Evolutionary conservation across 1,284 basidiomycete genomes (phyloP), one percentile per base, ranked within the genome.

Genomic region (Laetiporus sulphureus): DNA sequence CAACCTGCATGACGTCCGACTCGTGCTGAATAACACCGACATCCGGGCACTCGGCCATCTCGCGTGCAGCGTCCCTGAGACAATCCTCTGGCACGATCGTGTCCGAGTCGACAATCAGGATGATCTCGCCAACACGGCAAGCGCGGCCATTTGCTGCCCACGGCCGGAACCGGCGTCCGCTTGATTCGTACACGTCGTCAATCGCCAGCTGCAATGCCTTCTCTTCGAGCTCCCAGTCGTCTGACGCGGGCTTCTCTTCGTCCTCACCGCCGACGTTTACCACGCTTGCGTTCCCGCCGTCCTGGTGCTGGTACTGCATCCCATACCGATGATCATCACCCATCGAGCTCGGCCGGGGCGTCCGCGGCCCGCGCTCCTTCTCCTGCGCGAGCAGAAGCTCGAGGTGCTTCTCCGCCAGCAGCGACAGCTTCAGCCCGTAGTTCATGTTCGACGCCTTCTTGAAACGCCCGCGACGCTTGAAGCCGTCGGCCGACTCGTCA

Each of bases 391-490:
- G 62, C 5, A 68, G 56, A 16, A 60, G 60, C 40, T 65, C 63
- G 60, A 91, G 74, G 52, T 87, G 76, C 57, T 78, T 77, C 63
- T 93, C 89, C 53, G 87, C 72, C 47, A 76, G 75, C 32, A 91
- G 63, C 13, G 83, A 87, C 5, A 91, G 68, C 33, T 69, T 68
- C 23, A 88, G 74, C 2, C 75, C 87, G 59, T 88, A 91, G 63
- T 93, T 93, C 83, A 92, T 87, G 63, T 93, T 92, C 1, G 79
- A 83, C 0, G 87, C 88, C 63, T 92, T 92, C 72, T 92, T 91
- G 72, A 91, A 92, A 22, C 87, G 78, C 46, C 91, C 91, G n/a
- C 85, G 83, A 40, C 91, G 84, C 42, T 77, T 72, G 66, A 79
- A 92, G 0, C 85, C 87, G 54, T 77, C 77, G 15, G 60, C 52